Evolutionary conservation across 352 stramenopile species (phyloP), one percentile per base, ranked within the genome.

Genomic region (Blastocystis sp.): DNA sequence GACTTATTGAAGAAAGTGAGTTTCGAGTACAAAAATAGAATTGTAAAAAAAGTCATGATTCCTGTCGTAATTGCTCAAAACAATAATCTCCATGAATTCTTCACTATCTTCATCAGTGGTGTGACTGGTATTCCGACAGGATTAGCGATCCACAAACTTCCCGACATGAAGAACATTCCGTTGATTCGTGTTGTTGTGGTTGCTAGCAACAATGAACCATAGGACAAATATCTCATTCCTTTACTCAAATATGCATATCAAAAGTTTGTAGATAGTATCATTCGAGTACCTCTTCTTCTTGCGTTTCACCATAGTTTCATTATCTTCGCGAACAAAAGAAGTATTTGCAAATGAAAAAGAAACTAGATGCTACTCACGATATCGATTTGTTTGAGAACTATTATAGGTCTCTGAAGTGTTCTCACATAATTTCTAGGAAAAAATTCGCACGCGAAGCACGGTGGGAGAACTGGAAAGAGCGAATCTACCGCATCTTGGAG

Each of bases 81-180:
- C 64, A 76, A 76, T 43, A 76, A 76, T 26, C 64, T 76, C 39
- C 64, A 76, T 43, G 64, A 76, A 7, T 76, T 76, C 64, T 76
- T 76, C 64, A 76, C 64, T 5, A 76, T 76, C 20, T 76, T 76
- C 64, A 76, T 76, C 64, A 76, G 64, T 43, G 64, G 64, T 23
- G 64, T 76, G 13, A 76, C 64, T 20, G 64, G 64, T 20, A 76
- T 76, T 26, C 64, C 64, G 9, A 76, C 64, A 15, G 64, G 64
- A 26, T 41, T 76, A n/a, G n/a, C 64, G 7, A 39, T 76, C 29
- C 64, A 76, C 39, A 43, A 50, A 8, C 13, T 54, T 9, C 64
- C 64, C 39, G 56, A 76, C 11, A 76, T 76, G 29, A 53, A 54
- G 2, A 76, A 54, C 39, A 55, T 56, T 56, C 64, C 64, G 7